Evolutionary conservation across 2,329 filamentous ascomycete genomes (phyloP).

Genomic region (Penicillium paneum): DNA sequence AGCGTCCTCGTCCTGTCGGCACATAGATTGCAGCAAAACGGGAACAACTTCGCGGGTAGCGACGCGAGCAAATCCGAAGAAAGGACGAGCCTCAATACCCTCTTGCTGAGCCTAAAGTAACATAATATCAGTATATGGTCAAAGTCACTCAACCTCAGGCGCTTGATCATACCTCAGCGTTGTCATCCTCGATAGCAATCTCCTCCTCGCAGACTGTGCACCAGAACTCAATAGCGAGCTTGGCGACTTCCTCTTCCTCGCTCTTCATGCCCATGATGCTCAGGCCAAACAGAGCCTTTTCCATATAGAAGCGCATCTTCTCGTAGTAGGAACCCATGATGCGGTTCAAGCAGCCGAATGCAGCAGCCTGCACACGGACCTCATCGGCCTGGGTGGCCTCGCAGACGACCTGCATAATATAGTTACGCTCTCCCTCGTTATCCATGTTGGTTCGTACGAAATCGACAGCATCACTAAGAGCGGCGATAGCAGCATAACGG

Average conservation of each 20-base stretch:
- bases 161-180: conserved; percentile 61
- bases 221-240: conserved; percentile 98
- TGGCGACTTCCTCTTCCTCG: conserved; percentile 94
- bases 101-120: conserved; percentile 58
- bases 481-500: conserved; percentile 85
- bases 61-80: conserved; percentile 93
- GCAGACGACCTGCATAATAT: conserved; percentile 99
- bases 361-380: conserved; percentile 85
- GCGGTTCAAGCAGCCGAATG: conserved; percentile 94
- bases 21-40: conserved; percentile 80
- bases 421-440: conserved; percentile 98
- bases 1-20: conserved; percentile 97
- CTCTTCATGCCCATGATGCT: conserved; percentile 99
- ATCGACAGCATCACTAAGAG: conserved; percentile 92
- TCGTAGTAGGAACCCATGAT: conserved; percentile 99
- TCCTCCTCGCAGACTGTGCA: conserved; percentile 99
- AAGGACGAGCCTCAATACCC: conserved; percentile 79
- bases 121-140: neutral
- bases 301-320: conserved; percentile 99
- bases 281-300: conserved; percentile 95
- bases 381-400: conserved; percentile 96
- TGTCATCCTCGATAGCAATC: conserved; percentile 96
- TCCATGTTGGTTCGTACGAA: conserved; percentile 99
- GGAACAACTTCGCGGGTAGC: conserved; percentile 93
- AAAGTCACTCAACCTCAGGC: neutral